These are phyloP conservation scores for Saururus chinensis DNA, from an alignment of 164 flowering plant genomes.

Conservation along the genomic window DNA sequence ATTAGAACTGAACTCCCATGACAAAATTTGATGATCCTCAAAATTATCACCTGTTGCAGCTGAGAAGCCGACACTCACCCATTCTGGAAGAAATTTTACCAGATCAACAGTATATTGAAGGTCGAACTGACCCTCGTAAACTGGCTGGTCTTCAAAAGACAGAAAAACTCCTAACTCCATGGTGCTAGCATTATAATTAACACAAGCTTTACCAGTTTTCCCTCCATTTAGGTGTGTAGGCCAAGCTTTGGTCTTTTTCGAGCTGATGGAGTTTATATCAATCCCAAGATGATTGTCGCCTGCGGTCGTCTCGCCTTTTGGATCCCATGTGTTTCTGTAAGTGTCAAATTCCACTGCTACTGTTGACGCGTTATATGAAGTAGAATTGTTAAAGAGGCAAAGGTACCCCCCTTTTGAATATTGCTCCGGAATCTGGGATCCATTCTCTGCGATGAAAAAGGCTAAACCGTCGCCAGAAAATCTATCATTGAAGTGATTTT, in stretches of 20 bases:
- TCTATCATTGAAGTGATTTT: background rate
- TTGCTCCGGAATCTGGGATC: background rate
- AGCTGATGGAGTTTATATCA: background rate
- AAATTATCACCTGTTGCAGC: slow-evolving; percentile 12
- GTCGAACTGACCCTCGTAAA: background rate
- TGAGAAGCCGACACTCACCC: slow-evolving; percentile 17
- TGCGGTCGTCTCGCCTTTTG: background rate
- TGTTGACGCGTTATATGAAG: background rate
- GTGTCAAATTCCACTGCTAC: background rate
- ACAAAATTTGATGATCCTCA: slow-evolving; percentile 8
- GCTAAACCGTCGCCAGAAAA: background rate
- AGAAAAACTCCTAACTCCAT: slow-evolving; percentile 10
- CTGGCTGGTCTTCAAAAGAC: slow-evolving; percentile 2
- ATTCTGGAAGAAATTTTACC: slow-evolving; percentile 14
- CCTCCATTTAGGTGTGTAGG: slow-evolving; percentile 7
- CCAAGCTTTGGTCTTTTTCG: slow-evolving; percentile 9
- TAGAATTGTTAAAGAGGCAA: background rate
- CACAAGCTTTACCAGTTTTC: slow-evolving; percentile 12
- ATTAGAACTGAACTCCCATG: slow-evolving; percentile 14
- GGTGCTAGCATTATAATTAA: slow-evolving; percentile 22
- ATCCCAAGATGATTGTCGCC: background rate
- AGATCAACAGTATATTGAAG: slow-evolving; percentile 14
- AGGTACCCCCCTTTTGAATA: background rate
- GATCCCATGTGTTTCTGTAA: background rate
- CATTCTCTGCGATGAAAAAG: background rate